These are phyloP conservation scores for Didymella sp. DNA, from an alignment of 2,329 filamentous ascomycete genomes.

Conservation along the genomic window DNA sequence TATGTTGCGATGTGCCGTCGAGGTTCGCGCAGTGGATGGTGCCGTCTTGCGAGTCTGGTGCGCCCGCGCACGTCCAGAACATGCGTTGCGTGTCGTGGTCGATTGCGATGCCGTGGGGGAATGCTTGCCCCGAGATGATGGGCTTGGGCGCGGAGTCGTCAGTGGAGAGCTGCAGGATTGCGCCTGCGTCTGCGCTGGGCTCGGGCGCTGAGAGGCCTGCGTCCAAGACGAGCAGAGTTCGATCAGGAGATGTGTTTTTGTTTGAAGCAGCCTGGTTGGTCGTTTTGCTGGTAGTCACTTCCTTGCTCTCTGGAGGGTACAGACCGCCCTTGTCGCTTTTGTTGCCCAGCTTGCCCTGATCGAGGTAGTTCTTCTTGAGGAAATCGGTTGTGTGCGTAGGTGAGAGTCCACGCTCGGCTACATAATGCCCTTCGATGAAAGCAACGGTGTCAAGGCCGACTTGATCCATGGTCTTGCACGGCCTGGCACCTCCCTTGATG, in stretches of 20 bases:
- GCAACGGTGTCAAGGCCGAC: slow-evolving; percentile 62
- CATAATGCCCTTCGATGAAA: slow-evolving; percentile 62
- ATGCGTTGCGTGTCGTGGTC: slow-evolving; percentile 29
- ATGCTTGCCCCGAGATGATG: slow-evolving; percentile 16
- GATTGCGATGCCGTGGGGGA: slow-evolving; percentile 46
- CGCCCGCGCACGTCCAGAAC: slow-evolving; percentile 43
- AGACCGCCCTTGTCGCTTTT: slow-evolving; percentile 44
- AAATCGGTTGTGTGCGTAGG: slow-evolving; percentile 54
- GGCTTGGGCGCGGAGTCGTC: slow-evolving; percentile 9
- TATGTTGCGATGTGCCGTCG: slow-evolving; percentile 56
- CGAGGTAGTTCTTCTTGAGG: slow-evolving; percentile 55
- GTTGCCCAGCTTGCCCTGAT: slow-evolving; percentile 56
- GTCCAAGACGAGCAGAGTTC: slow-evolving; percentile 22
- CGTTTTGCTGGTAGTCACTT: neutral
- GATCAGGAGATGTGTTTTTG: neutral
- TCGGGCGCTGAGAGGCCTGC: slow-evolving; percentile 12
- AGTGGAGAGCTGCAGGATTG: slow-evolving; percentile 18
- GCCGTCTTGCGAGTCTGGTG: slow-evolving; percentile 48
- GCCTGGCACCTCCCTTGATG: slow-evolving; percentile 31
- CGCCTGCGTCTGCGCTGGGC: slow-evolving; percentile 24
- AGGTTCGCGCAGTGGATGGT: slow-evolving; percentile 56
- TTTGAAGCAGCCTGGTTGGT: neutral
- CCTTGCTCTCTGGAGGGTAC: slow-evolving; percentile 15
- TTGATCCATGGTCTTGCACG: slow-evolving; percentile 57
- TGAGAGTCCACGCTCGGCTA: slow-evolving; percentile 57